A percentile compares a stretch with the other conserved stretches of the same genome.
Evolutionary conservation across 441 rosid species (phyloP).

Genomic region (Metrosideros polymorpha): DNA sequence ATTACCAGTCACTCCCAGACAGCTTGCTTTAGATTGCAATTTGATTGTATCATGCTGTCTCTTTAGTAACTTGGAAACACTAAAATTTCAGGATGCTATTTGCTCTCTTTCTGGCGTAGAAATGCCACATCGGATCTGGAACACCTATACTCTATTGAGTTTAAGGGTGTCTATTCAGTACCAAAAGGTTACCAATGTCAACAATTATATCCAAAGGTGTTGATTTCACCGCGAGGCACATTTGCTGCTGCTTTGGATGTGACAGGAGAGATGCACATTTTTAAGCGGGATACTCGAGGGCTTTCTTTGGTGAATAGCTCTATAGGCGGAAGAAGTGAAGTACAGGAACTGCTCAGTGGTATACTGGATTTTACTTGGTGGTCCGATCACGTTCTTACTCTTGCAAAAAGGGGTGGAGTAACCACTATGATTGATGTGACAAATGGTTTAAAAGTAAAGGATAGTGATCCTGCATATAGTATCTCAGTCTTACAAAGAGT

Average conservation of each 20-base stretch:
- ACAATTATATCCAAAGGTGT: slow-evolving; percentile 64
- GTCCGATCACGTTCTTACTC: slow-evolving; percentile 65
- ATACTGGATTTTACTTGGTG: slow-evolving; percentile 87
- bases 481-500: slow-evolving; percentile 67
- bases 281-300: slow-evolving; percentile 45
- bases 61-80: background rate
- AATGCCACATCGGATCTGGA: slow-evolving; percentile 38
- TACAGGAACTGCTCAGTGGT: slow-evolving; percentile 32
- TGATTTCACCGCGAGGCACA: slow-evolving; percentile 61
- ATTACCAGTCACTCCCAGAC: background rate
- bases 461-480: slow-evolving; percentile 42
- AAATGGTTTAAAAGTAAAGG: slow-evolving; percentile 44
- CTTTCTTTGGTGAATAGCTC: slow-evolving; percentile 26
- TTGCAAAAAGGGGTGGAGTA: slow-evolving; percentile 48
- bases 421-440: slow-evolving; percentile 48
- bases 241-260: slow-evolving; percentile 67
- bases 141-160: slow-evolving; percentile 40
- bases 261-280: slow-evolving; percentile 53
- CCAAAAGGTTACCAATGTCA: slow-evolving; percentile 27
- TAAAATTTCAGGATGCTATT: slow-evolving; percentile 44
- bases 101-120: slow-evolving; percentile 67
- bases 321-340: slow-evolving; percentile 21
- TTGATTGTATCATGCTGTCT: background rate
- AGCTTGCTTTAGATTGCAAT: background rate
- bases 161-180: slow-evolving; percentile 54